Base-by-base conservation (phyloP, 345 rosid genomes). In the Iberis pinnata region DNA sequence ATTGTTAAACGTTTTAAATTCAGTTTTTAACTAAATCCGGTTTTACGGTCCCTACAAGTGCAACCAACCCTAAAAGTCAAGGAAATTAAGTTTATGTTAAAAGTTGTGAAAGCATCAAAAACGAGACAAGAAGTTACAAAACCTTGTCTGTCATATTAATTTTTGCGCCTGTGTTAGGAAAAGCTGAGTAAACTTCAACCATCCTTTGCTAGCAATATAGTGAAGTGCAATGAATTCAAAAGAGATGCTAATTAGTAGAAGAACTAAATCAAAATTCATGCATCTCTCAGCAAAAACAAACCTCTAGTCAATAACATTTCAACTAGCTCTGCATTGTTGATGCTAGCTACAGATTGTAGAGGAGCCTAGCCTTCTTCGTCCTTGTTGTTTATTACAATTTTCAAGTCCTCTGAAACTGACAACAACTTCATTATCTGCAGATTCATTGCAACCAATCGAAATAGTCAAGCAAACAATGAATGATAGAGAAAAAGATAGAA, bases 361-460 rank as follows among this genome's bases (percentile, higher is more conserved):
- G 96, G 87, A 8, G 84, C 84, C 98, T 95, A 90, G 0, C 98
- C 96, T 80, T 90, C 98, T 49, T 90, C 98, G 67, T 90, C 96
- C 31, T 58, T 70, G 27, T 74, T 50, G 59, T 82, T 80, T 15
- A 84, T 67, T 9, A 78, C 72, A 27, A 54, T 65, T n/a, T 48
- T 57, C 9, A 79, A 67, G 13, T 63, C 76, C 60, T 84, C 95
- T 37, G 44, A 68, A 52, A 50, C 74, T 11, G 76, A 67, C n/a
- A 86, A 57, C 63, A 78, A 27, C 69, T 74, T 75, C 22, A 82
- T 78, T 37, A 78, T 75, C 96, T 90, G 65, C 56, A 64, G 9
- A 4, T 41, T n/a, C n/a, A n/a, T n/a, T n/a, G n/a, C n/a, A n/a
- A n/a, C n/a, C n/a, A n/a, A n/a, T n/a, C n/a, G n/a, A n/a, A n/a